phyloP scores from a whole-genome alignment of 2,329 filamentous ascomycete genomes.

The Cladosporium sp. region DNA sequence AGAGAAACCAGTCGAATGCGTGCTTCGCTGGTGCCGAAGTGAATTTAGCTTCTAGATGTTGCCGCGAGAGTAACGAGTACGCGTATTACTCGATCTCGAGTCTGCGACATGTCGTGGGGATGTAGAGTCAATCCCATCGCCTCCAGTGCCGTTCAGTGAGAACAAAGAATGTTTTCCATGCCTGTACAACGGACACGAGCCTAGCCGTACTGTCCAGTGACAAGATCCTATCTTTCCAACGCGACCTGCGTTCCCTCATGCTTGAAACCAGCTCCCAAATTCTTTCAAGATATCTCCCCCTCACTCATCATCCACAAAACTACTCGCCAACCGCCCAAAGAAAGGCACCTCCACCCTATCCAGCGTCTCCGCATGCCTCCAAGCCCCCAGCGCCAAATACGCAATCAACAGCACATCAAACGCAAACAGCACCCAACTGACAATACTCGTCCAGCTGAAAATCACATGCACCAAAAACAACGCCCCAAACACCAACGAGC shows the following conservation, averaged over 20 bases:
- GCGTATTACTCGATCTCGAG: not conserved
- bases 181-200: not conserved
- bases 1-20: not conserved
- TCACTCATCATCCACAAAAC: constrained; percentile 85
- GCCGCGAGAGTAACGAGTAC: not conserved
- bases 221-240: no score
- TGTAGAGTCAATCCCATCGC: not conserved
- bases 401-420: constrained; percentile 74
- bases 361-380: constrained; percentile 72
- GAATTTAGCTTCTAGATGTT: not conserved
- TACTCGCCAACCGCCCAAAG: constrained; percentile 80
- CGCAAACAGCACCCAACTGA: constrained; percentile 81
- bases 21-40: not conserved
- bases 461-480: constrained; percentile 77
- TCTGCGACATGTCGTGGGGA: not conserved
- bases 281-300: not conserved
- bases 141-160: not conserved
- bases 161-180: not conserved
- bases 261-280: not conserved
- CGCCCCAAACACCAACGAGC: constrained; percentile 31
- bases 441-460: constrained; percentile 78
- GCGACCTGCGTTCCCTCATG: not conserved
- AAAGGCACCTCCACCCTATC: constrained; percentile 80
- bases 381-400: constrained; percentile 76
- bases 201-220: not conserved